A percentile compares a stretch with the other conserved stretches of the same genome.
These are phyloP conservation scores for Exsudoporus frostii DNA, from an alignment of 768 basidiomycete genomes.

Conservation along the genomic window DNA sequence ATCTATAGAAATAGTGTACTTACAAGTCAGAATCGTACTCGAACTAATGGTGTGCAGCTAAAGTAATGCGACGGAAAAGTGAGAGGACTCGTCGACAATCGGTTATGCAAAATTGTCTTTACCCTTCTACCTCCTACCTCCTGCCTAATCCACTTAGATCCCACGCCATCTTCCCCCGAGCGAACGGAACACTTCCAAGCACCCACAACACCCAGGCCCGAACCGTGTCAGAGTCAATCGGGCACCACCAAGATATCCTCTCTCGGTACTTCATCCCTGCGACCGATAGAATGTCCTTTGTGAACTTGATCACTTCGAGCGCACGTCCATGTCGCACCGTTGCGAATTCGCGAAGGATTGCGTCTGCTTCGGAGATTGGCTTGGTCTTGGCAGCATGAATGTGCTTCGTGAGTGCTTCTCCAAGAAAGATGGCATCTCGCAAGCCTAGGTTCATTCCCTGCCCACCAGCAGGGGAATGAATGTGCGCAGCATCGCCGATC, in stretches of 20 bases:
- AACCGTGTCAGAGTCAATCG: constrained; percentile 24
- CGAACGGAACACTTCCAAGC: constrained; percentile 15
- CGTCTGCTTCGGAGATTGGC: constrained; percentile 23
- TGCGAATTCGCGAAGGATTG: constrained; percentile 35
- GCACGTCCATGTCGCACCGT: constrained; percentile 37
- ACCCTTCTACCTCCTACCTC: neutral
- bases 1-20: too few species aligned
- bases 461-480: constrained; percentile 54
- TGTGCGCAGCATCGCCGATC: constrained; percentile 49
- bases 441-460: constrained; percentile 61
- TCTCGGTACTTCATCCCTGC: constrained; percentile 21
- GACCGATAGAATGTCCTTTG: constrained; percentile 33
- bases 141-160: constrained; percentile 22
- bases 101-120: too few species aligned
- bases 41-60: too few species aligned
- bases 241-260: constrained; percentile 23
- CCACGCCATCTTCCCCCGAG: constrained; percentile 16
- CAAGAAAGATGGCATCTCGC: constrained; percentile 49
- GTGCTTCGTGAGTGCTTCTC: constrained; percentile 40
- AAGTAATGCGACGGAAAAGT: too few species aligned
- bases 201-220: constrained; percentile 26
- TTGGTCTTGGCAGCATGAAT: constrained; percentile 14
- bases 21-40: too few species aligned
- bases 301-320: constrained; percentile 39
- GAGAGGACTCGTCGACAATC: too few species aligned